Conservation (phyloP, 2,329 filamentous ascomycete species). For the Lecanoromycetidae sp. region DNA sequence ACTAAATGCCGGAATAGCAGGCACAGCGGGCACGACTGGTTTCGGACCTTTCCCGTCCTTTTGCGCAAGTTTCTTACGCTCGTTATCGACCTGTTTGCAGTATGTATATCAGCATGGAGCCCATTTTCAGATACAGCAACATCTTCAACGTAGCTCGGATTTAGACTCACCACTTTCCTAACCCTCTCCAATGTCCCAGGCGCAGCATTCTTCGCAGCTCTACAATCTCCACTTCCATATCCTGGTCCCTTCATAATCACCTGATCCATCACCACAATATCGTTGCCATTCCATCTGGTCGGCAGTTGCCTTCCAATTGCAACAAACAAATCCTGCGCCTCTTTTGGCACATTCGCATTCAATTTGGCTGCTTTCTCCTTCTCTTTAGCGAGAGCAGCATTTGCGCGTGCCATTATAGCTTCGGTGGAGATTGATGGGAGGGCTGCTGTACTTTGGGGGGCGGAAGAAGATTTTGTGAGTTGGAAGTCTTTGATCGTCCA, state of each 20-base stretch:
- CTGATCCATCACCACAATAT: conserved; percentile 49
- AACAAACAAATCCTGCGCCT: conserved; percentile 53
- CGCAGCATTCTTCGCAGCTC: conserved; percentile 27
- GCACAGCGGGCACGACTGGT: conserved; percentile 16
- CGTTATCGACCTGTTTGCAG: conserved; percentile 16
- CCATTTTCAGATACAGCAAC: no score
- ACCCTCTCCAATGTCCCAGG: conserved; percentile 32
- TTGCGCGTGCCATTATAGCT: conserved; percentile 43
- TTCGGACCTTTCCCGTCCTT: conserved; percentile 13
- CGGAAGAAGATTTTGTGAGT: conserved; percentile 27
- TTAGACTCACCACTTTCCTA: conserved; percentile 36
- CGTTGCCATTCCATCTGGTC: conserved; percentile 45
- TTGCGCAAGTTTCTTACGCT: conserved; percentile 17
- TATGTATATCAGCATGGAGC: not conserved
- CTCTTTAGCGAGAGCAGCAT: conserved; percentile 42
- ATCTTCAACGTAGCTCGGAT: no score
- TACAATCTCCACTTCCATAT: conserved; percentile 45
- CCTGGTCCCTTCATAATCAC: conserved; percentile 45
- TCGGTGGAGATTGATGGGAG: conserved; percentile 46
- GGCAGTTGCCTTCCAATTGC: conserved; percentile 49
- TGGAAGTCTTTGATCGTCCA: conserved; percentile 45
- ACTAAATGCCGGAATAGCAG: conserved; percentile 17
- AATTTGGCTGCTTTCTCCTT: conserved; percentile 46
- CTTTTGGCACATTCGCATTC: conserved; percentile 44
- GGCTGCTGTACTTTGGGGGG: conserved; percentile 39